Evolutionary conservation across 116 monocot species (phyloP), one percentile per base, ranked within the genome.

Genomic region (Cymodocea nodosa): DNA sequence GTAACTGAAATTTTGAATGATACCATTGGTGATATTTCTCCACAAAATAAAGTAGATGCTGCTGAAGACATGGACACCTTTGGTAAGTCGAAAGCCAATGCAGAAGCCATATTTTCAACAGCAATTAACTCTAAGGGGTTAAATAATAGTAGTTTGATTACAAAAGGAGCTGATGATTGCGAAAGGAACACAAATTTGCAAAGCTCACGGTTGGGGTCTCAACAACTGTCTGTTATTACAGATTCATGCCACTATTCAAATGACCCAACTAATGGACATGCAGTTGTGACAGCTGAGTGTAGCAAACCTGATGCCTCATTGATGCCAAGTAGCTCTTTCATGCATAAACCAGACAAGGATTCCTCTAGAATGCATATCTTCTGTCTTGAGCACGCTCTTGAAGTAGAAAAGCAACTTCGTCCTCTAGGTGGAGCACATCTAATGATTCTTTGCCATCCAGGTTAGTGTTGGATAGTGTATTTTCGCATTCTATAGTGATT

Each of bases 311-410:
- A 68, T 59, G 15, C 76, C 36, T 59, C 44, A 10, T 30, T 73
- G 57, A 71, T 54, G 16, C 68, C 78, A 40, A 56, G 22, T 6
- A 14, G 50, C 24, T 39, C 78, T 53, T 71, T 55, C 35, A 51
- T 74, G 63, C 69, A 67, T 53, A 75, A 67, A 56, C 75, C 71
- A 68, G 86, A 89, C 58, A 92, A 86, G 59, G 92, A 98, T 86
- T 98, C 98, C 50, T 86, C 82, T 65, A 83, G 89, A 70, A 86
- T 82, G 92, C 98, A 98, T 78, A 82, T 98, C 51, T 98, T 98
- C 77, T 98, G 98, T 74, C 98, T 98, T 52, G 84, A 92, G 58
- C 98, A 98, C 79, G 98, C 98, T 36, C 37, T 84, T 30, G 98
- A 98, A 61, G 92, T 89, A 40, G 82, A 89, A 66, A 82, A 77